Conservation (phyloP, 768 basidiomycete genomes). For the Hortiboletus campestris region DNA sequence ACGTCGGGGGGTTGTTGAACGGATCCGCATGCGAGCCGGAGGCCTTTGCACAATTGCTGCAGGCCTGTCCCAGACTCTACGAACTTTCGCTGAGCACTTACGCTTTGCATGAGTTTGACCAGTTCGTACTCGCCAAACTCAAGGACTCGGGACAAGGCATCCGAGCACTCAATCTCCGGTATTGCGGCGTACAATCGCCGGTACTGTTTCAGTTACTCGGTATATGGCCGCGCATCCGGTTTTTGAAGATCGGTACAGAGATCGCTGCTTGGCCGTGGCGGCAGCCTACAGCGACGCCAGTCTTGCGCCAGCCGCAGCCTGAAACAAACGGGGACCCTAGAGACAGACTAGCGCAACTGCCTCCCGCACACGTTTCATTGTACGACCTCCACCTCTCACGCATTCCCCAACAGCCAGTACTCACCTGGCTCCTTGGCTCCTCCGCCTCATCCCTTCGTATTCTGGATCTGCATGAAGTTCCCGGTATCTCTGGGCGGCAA, state of each 20-base stretch:
- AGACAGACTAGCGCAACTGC: neutral
- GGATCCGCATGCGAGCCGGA: conserved; percentile 6
- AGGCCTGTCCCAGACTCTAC: conserved; percentile 34
- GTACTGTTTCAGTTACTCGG: conserved; percentile 42
- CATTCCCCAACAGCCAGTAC: conserved; percentile 28
- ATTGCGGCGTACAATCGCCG: conserved; percentile 42
- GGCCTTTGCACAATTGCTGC: conserved; percentile 17
- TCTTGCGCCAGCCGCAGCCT: conserved; percentile 2
- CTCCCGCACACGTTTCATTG: conserved; percentile 22
- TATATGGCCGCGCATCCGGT: conserved; percentile 37
- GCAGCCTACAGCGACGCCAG: conserved; percentile 10
- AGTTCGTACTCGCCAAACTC: conserved; percentile 26
- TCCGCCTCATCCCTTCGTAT: conserved; percentile 38
- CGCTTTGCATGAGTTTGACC: conserved; percentile 31
- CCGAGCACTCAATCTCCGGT: conserved; percentile 33
- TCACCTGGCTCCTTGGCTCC: conserved; percentile 39
- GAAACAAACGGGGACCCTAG: neutral
- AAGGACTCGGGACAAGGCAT: conserved; percentile 22
- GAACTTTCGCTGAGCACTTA: conserved; percentile 29
- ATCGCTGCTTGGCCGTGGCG: conserved; percentile 36
- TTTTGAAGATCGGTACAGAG: conserved; percentile 39
- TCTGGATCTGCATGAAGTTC: conserved; percentile 39
- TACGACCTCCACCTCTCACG: conserved; percentile 43
- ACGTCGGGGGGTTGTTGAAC: conserved; percentile 8
- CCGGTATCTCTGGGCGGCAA: conserved; percentile 23